These are phyloP conservation scores for Triticum urartu DNA, from an alignment of 176 grass and related monocot species.

Conservation along the genomic window DNA sequence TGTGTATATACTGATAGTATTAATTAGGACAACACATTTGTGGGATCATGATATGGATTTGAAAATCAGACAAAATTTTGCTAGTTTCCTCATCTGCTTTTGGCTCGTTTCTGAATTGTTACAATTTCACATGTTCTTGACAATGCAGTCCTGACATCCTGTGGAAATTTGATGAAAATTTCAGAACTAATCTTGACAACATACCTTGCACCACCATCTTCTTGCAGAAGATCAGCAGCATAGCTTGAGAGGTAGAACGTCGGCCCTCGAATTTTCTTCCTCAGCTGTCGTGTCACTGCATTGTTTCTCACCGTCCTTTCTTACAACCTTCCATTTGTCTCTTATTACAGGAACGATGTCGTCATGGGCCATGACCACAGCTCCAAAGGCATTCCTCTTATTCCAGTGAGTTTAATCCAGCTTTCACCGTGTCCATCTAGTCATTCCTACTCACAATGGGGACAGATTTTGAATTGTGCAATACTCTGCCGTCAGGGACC, in stretches of 20 bases:
- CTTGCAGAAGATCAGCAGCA: neutral
- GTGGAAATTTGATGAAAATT: neutral
- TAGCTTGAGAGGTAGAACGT: neutral
- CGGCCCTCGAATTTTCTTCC: neutral
- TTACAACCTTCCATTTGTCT: neutral
- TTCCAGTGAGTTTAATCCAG: neutral
- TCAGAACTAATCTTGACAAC: neutral
- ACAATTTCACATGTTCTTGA: neutral
- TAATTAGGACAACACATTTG: neutral
- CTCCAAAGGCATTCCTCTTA: neutral
- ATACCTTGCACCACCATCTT: neutral
- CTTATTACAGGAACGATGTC: neutral
- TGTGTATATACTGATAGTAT: neutral
- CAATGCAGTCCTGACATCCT: neutral
- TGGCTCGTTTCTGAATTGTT: neutral
- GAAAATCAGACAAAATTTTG: conserved; percentile 1
- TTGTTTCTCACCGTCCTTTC: neutral
- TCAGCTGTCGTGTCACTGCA: neutral
- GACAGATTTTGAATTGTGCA: neutral
- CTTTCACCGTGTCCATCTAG: neutral
- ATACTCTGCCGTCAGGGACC: neutral
- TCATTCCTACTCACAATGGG: neutral
- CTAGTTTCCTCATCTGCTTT: neutral
- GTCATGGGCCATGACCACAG: neutral
- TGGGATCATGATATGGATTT: neutral